Evolutionary conservation across 345 rosid species (phyloP).

Genomic region (Citrus inodora): DNA sequence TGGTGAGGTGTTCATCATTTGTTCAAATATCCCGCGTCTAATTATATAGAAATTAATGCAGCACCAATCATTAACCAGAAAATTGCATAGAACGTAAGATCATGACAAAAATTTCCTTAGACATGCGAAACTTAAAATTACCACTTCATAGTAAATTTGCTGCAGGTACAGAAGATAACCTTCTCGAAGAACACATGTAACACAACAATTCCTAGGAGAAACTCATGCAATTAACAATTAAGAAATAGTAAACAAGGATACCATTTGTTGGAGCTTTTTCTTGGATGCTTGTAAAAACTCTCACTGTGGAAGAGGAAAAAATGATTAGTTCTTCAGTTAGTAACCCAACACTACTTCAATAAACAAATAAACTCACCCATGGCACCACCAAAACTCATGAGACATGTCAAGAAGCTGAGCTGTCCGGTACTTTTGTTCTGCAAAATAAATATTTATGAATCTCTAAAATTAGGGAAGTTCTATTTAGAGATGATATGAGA

Average conservation of each 20-base stretch:
- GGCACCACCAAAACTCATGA: conserved; percentile 74
- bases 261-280: conserved; percentile 86
- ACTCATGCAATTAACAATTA: neutral
- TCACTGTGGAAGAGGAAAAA: conserved; percentile 44
- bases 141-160: neutral
- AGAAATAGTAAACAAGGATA: conserved; percentile 44
- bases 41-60: neutral
- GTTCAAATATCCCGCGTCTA: neutral
- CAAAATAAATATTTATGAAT: conserved; percentile 15
- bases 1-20: neutral
- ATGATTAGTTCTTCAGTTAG: neutral
- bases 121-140: neutral
- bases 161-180: neutral
- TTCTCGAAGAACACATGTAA: neutral
- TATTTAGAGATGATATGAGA: neutral
- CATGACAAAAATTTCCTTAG: neutral
- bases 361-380: conserved; percentile 47
- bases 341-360: neutral
- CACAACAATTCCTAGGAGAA: neutral
- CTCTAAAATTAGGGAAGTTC: neutral
- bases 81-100: neutral
- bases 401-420: conserved; percentile 87
- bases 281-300: conserved; percentile 92
- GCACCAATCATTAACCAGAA: neutral
- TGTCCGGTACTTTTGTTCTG: conserved; percentile 93